phyloP scores from a whole-genome alignment of 2,329 filamentous ascomycete species.

The Penicillium sp. region DNA sequence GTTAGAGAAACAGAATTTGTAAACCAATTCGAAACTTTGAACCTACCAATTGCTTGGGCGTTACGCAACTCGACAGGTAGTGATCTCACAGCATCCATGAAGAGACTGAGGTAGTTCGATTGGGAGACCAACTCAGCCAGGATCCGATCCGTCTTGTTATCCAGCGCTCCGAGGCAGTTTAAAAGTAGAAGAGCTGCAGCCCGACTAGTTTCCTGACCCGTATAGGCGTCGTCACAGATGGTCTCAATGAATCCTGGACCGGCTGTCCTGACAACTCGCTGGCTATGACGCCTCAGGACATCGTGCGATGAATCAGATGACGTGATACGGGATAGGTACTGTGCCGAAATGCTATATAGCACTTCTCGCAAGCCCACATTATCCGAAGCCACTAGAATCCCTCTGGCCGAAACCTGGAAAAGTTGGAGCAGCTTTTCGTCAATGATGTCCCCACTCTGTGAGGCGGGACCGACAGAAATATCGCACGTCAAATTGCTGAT shows the following conservation, averaged over 20 bases:
- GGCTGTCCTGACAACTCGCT: slow-evolving; percentile 75
- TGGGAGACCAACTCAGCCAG: slow-evolving; percentile 80
- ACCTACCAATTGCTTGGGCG: slow-evolving; percentile 60
- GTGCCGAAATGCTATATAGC: slow-evolving; percentile 90
- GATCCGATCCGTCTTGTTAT: slow-evolving; percentile 70
- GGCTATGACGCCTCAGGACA: slow-evolving; percentile 54
- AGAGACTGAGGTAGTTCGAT: slow-evolving; percentile 87
- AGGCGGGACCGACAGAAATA: slow-evolving; percentile 44
- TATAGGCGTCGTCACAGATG: slow-evolving; percentile 90
- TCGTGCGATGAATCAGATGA: slow-evolving; percentile 55
- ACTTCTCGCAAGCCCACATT: slow-evolving; percentile 75
- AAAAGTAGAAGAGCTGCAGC: slow-evolving; percentile 86
- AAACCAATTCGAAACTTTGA: neutral
- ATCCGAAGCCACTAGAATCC: slow-evolving; percentile 74
- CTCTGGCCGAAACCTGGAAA: slow-evolving; percentile 83
- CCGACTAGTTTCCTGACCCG: slow-evolving; percentile 79
- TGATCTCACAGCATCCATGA: slow-evolving; percentile 83
- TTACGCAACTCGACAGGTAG: slow-evolving; percentile 74
- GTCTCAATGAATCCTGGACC: slow-evolving; percentile 83
- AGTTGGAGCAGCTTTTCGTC: slow-evolving; percentile 90
- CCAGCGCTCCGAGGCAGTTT: slow-evolving; percentile 74
- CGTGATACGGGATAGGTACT: slow-evolving; percentile 74
- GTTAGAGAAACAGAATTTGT: slow-evolving; percentile 8
- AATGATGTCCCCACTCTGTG: slow-evolving; percentile 67
- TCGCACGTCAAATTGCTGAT: slow-evolving; percentile 48